phyloP scores from a whole-genome alignment of 176 grass and related monocot genomes.

The Calamus simplicifolius region DNA sequence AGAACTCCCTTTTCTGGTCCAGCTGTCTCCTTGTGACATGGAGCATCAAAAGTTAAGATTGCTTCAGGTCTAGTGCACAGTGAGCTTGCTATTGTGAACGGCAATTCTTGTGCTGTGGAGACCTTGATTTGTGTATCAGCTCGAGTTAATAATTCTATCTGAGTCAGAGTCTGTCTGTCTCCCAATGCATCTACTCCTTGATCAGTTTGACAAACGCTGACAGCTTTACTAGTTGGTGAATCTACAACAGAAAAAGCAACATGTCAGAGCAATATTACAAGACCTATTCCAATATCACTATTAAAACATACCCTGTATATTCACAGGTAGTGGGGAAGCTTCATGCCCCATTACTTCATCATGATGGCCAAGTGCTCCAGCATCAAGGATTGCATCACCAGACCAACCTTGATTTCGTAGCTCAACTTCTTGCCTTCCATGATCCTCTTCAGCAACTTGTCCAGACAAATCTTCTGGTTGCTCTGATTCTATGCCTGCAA shows the following conservation, averaged over 20 bases:
- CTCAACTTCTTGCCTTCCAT: conserved; percentile 15
- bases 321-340: neutral
- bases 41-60: too few relatives aligned
- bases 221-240: neutral
- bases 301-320: too few relatives aligned
- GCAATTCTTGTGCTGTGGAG: too few relatives aligned
- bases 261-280: conserved; percentile 2
- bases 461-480: neutral
- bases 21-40: too few relatives aligned
- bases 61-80: too few relatives aligned
- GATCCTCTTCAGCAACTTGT: neutral
- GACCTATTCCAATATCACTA: neutral
- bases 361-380: conserved; percentile 4
- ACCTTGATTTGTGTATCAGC: too few relatives aligned
- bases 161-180: neutral
- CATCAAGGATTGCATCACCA: conserved; percentile 4
- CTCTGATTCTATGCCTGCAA: too few relatives aligned
- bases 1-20: too few relatives aligned
- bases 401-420: conserved; percentile 15
- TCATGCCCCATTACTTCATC: conserved; percentile 8
- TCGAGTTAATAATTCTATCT: too few relatives aligned
- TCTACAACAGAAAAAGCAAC: conserved; percentile 16
- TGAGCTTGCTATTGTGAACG: too few relatives aligned
- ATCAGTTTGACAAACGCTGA: neutral
- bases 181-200: neutral